A percentile compares a stretch with the other conserved stretches of the same genome.
Conservation (phyloP, 1,139 yeast genomes). For the Nakaseomyces kungkrabaensis region DNA sequence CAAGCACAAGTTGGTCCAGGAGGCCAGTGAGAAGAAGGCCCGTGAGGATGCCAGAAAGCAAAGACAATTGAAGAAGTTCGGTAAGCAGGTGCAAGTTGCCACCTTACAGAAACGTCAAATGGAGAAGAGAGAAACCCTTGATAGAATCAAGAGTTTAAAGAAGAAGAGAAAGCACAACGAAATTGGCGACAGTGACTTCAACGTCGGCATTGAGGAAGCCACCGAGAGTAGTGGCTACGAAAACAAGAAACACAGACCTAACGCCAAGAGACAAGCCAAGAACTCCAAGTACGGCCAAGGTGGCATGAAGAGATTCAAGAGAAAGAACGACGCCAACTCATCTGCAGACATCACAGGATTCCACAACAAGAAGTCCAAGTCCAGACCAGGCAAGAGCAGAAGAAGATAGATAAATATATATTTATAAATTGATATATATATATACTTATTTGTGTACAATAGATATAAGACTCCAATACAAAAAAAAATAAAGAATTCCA, state of each 20-base stretch:
- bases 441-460: neutral
- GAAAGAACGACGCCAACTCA: conserved; percentile 66
- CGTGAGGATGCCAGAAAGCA: conserved; percentile 90
- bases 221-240: conserved; percentile 28
- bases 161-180: conserved; percentile 77
- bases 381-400: conserved; percentile 74
- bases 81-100: conserved; percentile 93
- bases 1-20: conserved; percentile 69
- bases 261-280: conserved; percentile 57
- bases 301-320: conserved; percentile 65
- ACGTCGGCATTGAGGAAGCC: conserved; percentile 80
- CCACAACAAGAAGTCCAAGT: conserved; percentile 45
- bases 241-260: conserved; percentile 37
- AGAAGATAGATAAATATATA: conserved; percentile 20
- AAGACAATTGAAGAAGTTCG: conserved; percentile 90
- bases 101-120: conserved; percentile 90
- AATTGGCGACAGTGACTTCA: conserved; percentile 41
- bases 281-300: conserved; percentile 62
- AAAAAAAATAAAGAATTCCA: no score
- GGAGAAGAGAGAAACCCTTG: conserved; percentile 85
- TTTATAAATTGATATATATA: no score
- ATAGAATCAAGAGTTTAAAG: conserved; percentile 79
- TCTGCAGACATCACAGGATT: conserved; percentile 63
- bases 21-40: conserved; percentile 86
- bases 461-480: neutral